Base-by-base conservation (phyloP, 306 rosid genomes). In the Alnus rubra region DNA sequence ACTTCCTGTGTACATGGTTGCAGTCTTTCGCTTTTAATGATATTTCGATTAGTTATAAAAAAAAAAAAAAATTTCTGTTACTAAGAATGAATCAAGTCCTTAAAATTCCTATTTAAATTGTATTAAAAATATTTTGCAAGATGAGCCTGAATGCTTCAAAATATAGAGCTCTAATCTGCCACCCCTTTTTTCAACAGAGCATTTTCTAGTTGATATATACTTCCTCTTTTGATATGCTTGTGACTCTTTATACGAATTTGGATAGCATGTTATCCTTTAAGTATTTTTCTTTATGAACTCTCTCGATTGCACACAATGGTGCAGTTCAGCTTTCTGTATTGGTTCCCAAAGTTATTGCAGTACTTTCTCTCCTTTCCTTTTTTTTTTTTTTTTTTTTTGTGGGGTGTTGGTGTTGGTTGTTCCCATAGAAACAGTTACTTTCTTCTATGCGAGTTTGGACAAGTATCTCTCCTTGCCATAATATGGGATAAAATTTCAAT, bases 401-500 rank as follows among this genome's bases (percentile, higher is more conserved):
- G 47, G 65, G 2, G 64, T 23, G 16, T 5, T n/a, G 31, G 31
- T 39, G 30, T 56, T n/a, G 9, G n/a, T 65, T 42, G 28, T 65
- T 16, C 11, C 47, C 28, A 16, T 37, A 15, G 11, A 37, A 63
- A 2, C 31, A 12, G 49, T 16, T 37, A 23, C 49, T 35, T 42
- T 65, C 71, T n/a, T 58, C 33, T 23, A 28, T 23, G 64, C 64
- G 39, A 65, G 30, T 65, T 39, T 65, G 71, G 71, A 45, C 71
- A 30, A 35, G 47, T 37, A 35, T 37, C 47, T 64, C 35, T 59
- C 16, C n/a, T 15, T 33, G 13, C 47, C 13, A 2, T 33, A 64
- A 64, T 39, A 28, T 62, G 68, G 35, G n/a, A 62, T 30, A 62
- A 31, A 28, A 12, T 62, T 31, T 37, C 69, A 62, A 62, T 31